These are phyloP conservation scores for Hirsutella thompsonii DNA, from an alignment of 2,329 filamentous ascomycete species.

Conservation along the genomic window DNA sequence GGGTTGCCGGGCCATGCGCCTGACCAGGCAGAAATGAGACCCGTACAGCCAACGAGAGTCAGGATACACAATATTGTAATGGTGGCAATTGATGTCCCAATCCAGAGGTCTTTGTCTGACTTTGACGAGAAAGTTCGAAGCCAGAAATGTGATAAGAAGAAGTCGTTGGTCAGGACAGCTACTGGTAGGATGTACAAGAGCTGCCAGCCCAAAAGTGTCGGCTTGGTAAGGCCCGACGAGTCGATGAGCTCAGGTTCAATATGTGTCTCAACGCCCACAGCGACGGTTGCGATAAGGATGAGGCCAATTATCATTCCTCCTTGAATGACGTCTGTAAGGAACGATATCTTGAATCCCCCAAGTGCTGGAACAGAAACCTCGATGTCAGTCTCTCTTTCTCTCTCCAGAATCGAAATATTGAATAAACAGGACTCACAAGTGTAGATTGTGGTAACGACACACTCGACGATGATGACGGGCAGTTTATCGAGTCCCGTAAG, in stretches of 20 bases:
- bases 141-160: slow-evolving; percentile 79
- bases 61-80: slow-evolving; percentile 55
- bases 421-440: slow-evolving; percentile 50
- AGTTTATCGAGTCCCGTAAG: slow-evolving; percentile 64
- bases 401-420: too few species aligned
- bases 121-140: slow-evolving; percentile 70
- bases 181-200: slow-evolving; percentile 74
- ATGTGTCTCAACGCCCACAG: slow-evolving; percentile 62
- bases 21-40: slow-evolving; percentile 67
- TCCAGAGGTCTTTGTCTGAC: slow-evolving; percentile 65
- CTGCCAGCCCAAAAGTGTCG: slow-evolving; percentile 69
- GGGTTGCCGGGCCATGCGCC: slow-evolving; percentile 55
- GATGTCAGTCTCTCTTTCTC: too few species aligned
- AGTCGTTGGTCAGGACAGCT: slow-evolving; percentile 72
- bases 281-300: slow-evolving; percentile 63
- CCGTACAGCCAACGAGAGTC: slow-evolving; percentile 58
- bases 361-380: slow-evolving; percentile 48
- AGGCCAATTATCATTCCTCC: slow-evolving; percentile 65
- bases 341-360: slow-evolving; percentile 73
- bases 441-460: slow-evolving; percentile 67
- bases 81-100: slow-evolving; percentile 59
- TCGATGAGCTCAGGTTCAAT: slow-evolving; percentile 58
- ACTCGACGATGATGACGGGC: slow-evolving; percentile 66
- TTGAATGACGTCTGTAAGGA: slow-evolving; percentile 73
- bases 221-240: slow-evolving; percentile 53